Conservation (phyloP, 306 rosid species). For the Quercus variabilis region DNA sequence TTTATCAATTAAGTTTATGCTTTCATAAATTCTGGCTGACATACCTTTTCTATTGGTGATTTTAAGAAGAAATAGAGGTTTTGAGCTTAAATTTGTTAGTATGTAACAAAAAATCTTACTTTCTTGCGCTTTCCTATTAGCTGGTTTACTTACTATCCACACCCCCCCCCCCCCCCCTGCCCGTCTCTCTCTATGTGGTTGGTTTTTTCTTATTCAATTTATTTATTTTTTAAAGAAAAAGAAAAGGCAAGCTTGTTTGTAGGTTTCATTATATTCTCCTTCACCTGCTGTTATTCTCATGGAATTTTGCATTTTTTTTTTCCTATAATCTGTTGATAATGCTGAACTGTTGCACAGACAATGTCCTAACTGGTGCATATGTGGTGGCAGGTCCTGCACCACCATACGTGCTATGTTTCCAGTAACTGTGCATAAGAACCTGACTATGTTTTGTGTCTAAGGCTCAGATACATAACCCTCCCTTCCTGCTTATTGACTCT, state of each 20-base stretch:
- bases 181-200: neutral
- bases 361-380: conserved; percentile 66
- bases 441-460: conserved; percentile 49
- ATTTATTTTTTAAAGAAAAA: too few species aligned
- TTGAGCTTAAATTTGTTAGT: neutral
- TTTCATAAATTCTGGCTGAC: conserved; percentile 7
- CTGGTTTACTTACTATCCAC: conserved; percentile 10
- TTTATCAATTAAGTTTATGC: neutral
- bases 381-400: conserved; percentile 98
- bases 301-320: conserved; percentile 22
- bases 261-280: neutral
- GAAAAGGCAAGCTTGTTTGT: neutral
- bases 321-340: conserved; percentile 16
- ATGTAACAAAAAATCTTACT: neutral
- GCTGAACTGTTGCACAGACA: conserved; percentile 32
- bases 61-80: conserved; percentile 1
- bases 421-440: conserved; percentile 70
- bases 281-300: neutral
- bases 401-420: conserved; percentile 72
- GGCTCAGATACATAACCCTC: conserved; percentile 48
- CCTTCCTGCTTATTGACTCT: conserved; percentile 13
- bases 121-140: neutral
- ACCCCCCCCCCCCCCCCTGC: neutral
- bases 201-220: neutral
- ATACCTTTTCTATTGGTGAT: neutral